Base-by-base conservation (phyloP, 2,329 filamentous ascomycete species). In the Stemphylium lycopersici region DNA sequence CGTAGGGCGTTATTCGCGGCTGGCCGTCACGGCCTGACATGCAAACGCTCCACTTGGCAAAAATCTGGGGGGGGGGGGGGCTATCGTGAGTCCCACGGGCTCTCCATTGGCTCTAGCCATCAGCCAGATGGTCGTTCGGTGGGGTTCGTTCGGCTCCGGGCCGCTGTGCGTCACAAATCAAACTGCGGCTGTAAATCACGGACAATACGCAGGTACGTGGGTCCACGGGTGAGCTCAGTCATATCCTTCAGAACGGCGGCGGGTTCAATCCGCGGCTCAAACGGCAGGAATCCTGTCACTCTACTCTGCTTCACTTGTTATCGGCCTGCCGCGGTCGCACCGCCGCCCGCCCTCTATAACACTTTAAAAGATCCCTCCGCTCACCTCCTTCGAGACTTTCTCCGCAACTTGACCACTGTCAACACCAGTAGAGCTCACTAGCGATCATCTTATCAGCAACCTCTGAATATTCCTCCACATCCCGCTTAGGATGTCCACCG, bases 361-460 rank as follows among this genome's bases (percentile, higher is more conserved):
- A 45, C 24, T 65, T 59, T 62, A 66, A 61, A 59, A 43, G 20
- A 40, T 13, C 16, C 63, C 41, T 57, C 52, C 56, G 61, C 69
- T 53, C 61, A 68, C 63, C 64, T 65, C 43, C 56, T 56, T 69
- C 66, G 43, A 70, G 66, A 71, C 56, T 44, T 58, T 20, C 56
- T 51, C 47, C 45, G 29, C 47, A 52, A 48, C 47, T 16, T 20
- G 26, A 38, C 48, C 37, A 26, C 26, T 46, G 6, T 42, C 38
- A 44, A 43, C 32, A 15, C 12, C 31, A 37, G 20, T 29, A 13
- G 36, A 36, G 11, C n/a, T 33, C 31, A 44, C 31, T 36, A 24
- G 22, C 33, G 10, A 24, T 24, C n/a, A 22, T 36, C 18, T 26
- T 34, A 24, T 24, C 39, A 41, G 15, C 38, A 22, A 12, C 6